Evolutionary conservation across 805 yeast genomes (phyloP), one percentile per base, ranked within the genome.

Genomic region (Teunomyces atbi): DNA sequence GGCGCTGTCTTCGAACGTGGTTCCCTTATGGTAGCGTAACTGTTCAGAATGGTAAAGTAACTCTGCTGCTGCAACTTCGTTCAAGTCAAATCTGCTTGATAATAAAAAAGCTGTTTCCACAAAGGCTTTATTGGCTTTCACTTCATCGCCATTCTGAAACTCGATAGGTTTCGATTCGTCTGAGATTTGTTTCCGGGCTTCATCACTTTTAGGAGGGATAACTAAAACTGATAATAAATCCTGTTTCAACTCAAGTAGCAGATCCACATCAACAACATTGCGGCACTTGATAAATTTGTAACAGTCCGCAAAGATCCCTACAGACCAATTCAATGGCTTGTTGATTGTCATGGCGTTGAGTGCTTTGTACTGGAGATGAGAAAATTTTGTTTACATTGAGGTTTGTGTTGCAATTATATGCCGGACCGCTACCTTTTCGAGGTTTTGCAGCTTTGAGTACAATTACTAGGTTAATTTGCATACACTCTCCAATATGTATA

Each of bases 11-110:
- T 74, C 51, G 26, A 79, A 60, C 2, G 73, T 66, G 0, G 74
- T 68, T 1, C 86, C 85, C 20, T 78, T 69, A 66, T 67, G 55
- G 58, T 65, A 49, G 57, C 62, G 44, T 56, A 68, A 19, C 61
- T 48, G 51, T 15, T 68, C 58, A 3, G 89, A 77, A 49, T 65
- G 61, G 42, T 68, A 77, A 2, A 91, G 71, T 21, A 88, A 59
- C 58, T 89, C 87, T 1, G 95, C 94, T 1, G 88, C 78, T 2
- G 78, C 71, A 23, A 86, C 44, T 61, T 92, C 97, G 63, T 92
- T 96, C 43, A 92, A 48, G 38, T 65, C 64, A 15, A 73, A 51
- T 47, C 71, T 74, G 19, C 57, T 69, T 42, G 86, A 73, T 44
- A 92, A 71, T 32, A 81, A 82, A 4, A 82, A 70, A 0, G 89